Conservation (phyloP, 371 early-diverging fungal genomes). For the Actinomucor elegans region DNA sequence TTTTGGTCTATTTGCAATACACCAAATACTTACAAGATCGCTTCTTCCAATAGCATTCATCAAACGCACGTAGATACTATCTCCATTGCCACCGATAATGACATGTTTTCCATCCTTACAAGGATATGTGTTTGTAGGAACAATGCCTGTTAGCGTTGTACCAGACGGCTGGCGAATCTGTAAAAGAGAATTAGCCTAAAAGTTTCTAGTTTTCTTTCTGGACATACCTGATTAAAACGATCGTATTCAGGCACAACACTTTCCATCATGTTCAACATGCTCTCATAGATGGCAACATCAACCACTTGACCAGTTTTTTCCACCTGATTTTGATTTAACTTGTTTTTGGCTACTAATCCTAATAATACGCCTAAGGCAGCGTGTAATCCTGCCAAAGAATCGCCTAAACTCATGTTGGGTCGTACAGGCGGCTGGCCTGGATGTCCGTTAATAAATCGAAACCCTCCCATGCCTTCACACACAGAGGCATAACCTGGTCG, state of each 20-base stretch:
- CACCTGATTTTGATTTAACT: slow-evolving; percentile 9
- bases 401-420: slow-evolving; percentile 57
- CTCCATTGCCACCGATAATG: slow-evolving; percentile 62
- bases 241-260: slow-evolving; percentile 56
- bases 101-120: slow-evolving; percentile 53
- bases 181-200: background rate
- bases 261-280: slow-evolving; percentile 60
- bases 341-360: slow-evolving; percentile 42
- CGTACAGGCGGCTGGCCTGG: slow-evolving; percentile 52
- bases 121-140: slow-evolving; percentile 59
- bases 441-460: slow-evolving; percentile 52
- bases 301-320: slow-evolving; percentile 51
- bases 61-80: slow-evolving; percentile 57
- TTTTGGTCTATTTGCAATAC: background rate
- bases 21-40: slow-evolving; percentile 41
- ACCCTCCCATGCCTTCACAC: slow-evolving; percentile 60
- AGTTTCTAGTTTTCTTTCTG: background rate
- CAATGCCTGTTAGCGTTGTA: slow-evolving; percentile 58
- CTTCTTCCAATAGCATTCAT: slow-evolving; percentile 49
- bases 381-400: slow-evolving; percentile 58
- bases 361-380: slow-evolving; percentile 52
- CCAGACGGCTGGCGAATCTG: slow-evolving; percentile 55
- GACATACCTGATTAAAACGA: slow-evolving; percentile 38
- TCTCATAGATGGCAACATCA: slow-evolving; percentile 60
- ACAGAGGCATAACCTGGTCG: slow-evolving; percentile 60